Evolutionary conservation across 805 yeast species (phyloP), one percentile per base, ranked within the genome.

Genomic region (Tetrapisispora arboricola): DNA sequence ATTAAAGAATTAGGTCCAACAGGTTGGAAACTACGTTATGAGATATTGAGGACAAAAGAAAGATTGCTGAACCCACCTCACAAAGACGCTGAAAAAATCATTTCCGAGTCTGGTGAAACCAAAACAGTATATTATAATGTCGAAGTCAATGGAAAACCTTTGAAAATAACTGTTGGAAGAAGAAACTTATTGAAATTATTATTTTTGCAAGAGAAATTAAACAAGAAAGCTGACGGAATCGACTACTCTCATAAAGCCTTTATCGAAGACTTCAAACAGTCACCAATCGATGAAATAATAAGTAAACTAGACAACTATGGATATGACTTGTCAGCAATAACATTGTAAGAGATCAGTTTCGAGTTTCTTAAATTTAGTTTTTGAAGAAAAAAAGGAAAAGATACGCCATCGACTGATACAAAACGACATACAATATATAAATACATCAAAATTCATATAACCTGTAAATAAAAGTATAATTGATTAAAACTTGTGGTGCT

Each of bases 21-120:
- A 43, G 98, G 97, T 26, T 92, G 97, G 97, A 75, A 75, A 52
- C 69, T 92, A 50, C 80, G 90, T 55, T 88, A 81, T 60, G 74
- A 77, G 42, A 78, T 92, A 13, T 60, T 90, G 54, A 64, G 63
- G 52, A 60, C 61, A 44, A 55, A 63, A 53, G 65, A 65, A 51
- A 70, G 11, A 54, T 51, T 50, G 54, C 21, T 32, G 15, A 64
- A 63, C 46, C 67, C 69, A 44, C 61, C 64, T 41, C 68, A 67
- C 42, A 59, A 57, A 45, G 58, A 59, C 33, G 54, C 63, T 4
- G 65, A 59, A 40, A 49, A 60, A 17, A 63, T 67, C 26, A 52
- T 59, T 18, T 45, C 51, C 8, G 53, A 50, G 3, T 51, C 57
- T 16, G 66, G 65, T 7, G 58, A 62, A 8, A 44, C 49, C 10